These are phyloP conservation scores for Penicillium pulvis DNA, from an alignment of 495 filamentous ascomycete genomes.

Conservation along the genomic window DNA sequence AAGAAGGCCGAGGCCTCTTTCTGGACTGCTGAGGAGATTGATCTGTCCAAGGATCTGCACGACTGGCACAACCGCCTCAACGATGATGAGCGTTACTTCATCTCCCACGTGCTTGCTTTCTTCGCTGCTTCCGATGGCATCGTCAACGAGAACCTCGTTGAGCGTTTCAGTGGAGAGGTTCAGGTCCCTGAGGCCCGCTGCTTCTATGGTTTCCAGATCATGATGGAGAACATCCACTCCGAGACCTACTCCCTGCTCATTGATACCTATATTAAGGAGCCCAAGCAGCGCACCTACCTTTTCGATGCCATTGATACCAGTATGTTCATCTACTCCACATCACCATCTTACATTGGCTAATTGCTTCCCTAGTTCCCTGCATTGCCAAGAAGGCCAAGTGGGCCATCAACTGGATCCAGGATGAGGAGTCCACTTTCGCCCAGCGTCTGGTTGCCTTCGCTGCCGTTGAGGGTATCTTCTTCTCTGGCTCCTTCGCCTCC, in stretches of 20 bases:
- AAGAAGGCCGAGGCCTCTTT: constrained; percentile 99
- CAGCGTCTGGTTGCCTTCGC: constrained; percentile 96
- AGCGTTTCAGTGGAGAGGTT: constrained; percentile 96
- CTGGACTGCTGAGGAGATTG: constrained; percentile 99
- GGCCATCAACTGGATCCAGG: constrained; percentile 93
- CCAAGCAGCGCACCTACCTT: constrained; percentile 89
- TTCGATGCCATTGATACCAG: constrained; percentile 99
- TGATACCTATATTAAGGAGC: constrained; percentile 99
- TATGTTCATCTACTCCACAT: constrained; percentile 40
- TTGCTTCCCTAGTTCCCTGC: constrained; percentile 68
- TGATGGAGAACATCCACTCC: constrained; percentile 99
- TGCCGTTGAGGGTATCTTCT: constrained; percentile 99
- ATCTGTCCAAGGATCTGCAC: constrained; percentile 96
- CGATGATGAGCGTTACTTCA: constrained; percentile 96
- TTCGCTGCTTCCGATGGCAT: constrained; percentile 99
- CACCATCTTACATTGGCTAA: constrained; percentile 25
- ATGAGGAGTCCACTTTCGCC: constrained; percentile 90
- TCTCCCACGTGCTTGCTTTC: constrained; percentile 98
- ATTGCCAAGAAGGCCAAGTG: constrained; percentile 98
- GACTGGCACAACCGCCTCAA: constrained; percentile 98
- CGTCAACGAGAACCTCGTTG: constrained; percentile 98
- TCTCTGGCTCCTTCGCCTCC: constrained; percentile 97
- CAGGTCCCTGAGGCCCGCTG: constrained; percentile 97
- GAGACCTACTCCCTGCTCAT: constrained; percentile 99
- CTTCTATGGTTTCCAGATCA: constrained; percentile 99